These are phyloP conservation scores for Huiozyma sinensis DNA, from an alignment of 805 yeast genomes.

Conservation along the genomic window DNA sequence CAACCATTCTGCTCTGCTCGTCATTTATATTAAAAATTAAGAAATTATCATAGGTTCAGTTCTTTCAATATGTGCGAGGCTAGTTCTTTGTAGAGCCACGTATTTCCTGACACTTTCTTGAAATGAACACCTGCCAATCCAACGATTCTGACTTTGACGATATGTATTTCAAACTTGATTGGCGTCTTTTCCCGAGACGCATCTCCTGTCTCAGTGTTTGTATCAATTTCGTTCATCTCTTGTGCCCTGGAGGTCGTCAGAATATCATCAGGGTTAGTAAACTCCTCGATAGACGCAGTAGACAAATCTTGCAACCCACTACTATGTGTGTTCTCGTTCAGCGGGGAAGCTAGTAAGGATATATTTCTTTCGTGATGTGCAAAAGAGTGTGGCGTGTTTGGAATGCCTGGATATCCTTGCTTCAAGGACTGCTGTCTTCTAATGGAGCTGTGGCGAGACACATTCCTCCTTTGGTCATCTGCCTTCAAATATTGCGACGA, in stretches of 20 bases:
- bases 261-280: constrained; percentile 30
- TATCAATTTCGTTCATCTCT: constrained; percentile 48
- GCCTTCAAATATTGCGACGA: not conserved
- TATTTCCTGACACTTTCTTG: constrained; percentile 85
- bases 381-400: constrained; percentile 46
- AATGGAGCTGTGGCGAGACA: constrained; percentile 29
- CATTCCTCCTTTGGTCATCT: constrained; percentile 2
- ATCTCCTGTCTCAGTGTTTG: constrained; percentile 23
- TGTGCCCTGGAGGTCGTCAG: constrained; percentile 48
- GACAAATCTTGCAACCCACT: constrained; percentile 21
- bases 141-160: constrained; percentile 84
- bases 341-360: constrained; percentile 22
- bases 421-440: constrained; percentile 27
- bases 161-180: constrained; percentile 76
- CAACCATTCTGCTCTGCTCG: too few species aligned
- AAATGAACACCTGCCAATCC: constrained; percentile 90
- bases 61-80: constrained; percentile 76
- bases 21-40: too few species aligned
- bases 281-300: constrained; percentile 25
- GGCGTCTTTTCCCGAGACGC: constrained; percentile 29
- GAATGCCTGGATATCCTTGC: constrained; percentile 32
- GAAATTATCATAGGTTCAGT: constrained; percentile 40
- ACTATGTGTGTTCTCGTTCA: constrained; percentile 3
- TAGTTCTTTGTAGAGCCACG: constrained; percentile 87
- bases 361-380: constrained; percentile 20